Evolutionary conservation across 78 protist genomes (phyloP).

Genomic region (Ministeria vibrans): DNA sequence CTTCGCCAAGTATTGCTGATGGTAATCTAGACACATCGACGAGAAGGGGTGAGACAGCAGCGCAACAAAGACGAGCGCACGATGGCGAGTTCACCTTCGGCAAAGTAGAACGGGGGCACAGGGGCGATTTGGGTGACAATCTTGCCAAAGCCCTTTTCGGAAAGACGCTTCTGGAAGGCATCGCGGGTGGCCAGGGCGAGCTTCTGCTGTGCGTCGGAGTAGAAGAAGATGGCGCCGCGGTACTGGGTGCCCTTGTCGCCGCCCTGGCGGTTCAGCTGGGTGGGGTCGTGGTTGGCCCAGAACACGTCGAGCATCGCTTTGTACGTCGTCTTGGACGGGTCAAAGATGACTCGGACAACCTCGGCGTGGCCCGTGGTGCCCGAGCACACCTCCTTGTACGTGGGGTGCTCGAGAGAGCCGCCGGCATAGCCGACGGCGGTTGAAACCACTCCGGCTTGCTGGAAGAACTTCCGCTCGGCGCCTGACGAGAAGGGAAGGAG

Average conservation of each 20-base stretch:
- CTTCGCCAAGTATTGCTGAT: background rate
- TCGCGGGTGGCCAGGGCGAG: conserved; percentile 23
- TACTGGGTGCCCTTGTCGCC: conserved; percentile 84
- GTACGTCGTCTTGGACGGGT: conserved; percentile 41
- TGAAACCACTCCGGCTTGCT: background rate
- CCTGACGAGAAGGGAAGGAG: background rate
- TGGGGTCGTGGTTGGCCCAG: conserved; percentile 74
- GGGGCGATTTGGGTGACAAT: background rate
- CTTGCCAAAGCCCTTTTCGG: too few species aligned
- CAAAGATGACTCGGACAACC: conserved; percentile 65
- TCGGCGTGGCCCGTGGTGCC: conserved; percentile 84
- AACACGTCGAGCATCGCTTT: conserved; percentile 34
- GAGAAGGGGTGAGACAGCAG: too few species aligned
- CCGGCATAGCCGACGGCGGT: conserved; percentile 32
- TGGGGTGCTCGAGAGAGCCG: conserved; percentile 21
- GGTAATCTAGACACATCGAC: too few species aligned
- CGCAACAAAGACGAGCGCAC: too few species aligned
- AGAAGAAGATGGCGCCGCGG: conserved; percentile 61
- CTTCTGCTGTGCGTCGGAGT: conserved; percentile 46
- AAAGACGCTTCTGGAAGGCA: background rate
- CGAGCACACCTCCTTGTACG: conserved; percentile 55
- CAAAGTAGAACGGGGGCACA: background rate
- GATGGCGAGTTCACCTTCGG: too few species aligned
- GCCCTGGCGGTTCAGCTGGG: conserved; percentile 75
- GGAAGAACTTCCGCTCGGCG: conserved; percentile 13